Evolutionary conservation across 768 basidiomycete genomes (phyloP).

Genomic region (Lactifluus echinatus): DNA sequence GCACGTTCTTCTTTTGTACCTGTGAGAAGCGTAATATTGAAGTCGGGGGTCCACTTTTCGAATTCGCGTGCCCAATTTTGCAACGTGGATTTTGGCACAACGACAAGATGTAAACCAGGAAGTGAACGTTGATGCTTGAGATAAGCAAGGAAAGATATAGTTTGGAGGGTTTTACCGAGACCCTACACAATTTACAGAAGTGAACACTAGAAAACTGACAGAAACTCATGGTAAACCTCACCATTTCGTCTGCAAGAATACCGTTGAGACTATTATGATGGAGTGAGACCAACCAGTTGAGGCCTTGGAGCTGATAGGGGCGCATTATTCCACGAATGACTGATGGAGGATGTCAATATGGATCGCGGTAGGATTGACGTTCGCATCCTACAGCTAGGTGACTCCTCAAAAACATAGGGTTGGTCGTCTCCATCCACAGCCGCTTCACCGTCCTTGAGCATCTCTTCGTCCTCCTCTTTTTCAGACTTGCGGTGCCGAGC

Average conservation of each 20-base stretch:
- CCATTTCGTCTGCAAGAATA: conserved; percentile 97
- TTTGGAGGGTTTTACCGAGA: conserved; percentile 96
- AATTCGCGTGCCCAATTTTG: conserved; percentile 98
- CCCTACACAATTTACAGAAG: conserved; percentile 41
- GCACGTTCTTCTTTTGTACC: conserved; percentile 88
- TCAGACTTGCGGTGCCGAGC: conserved; percentile 91
- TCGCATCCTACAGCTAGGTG: conserved; percentile 67
- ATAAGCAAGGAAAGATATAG: conserved; percentile 93
- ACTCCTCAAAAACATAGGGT: conserved; percentile 90
- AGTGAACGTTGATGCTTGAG: conserved; percentile 76
- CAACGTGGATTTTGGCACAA: conserved; percentile 97
- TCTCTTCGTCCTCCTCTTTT: conserved; percentile 96
- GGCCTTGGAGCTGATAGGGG: conserved; percentile 87
- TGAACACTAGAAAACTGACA: conserved; percentile 9
- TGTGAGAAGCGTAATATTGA: conserved; percentile 72
- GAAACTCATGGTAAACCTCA: conserved; percentile 21
- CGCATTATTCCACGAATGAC: conserved; percentile 89
- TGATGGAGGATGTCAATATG: conserved; percentile 24
- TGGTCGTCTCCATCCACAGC: conserved; percentile 79
- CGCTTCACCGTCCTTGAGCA: conserved; percentile 79
- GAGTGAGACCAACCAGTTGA: conserved; percentile 96
- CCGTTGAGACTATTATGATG: conserved; percentile 96
- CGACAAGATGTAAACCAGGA: conserved; percentile 82
- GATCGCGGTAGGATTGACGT: neutral
- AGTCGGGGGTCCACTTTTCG: conserved; percentile 81